phyloP scores from a whole-genome alignment of 352 stramenopile species.

The Pythium sukuiense region DNA sequence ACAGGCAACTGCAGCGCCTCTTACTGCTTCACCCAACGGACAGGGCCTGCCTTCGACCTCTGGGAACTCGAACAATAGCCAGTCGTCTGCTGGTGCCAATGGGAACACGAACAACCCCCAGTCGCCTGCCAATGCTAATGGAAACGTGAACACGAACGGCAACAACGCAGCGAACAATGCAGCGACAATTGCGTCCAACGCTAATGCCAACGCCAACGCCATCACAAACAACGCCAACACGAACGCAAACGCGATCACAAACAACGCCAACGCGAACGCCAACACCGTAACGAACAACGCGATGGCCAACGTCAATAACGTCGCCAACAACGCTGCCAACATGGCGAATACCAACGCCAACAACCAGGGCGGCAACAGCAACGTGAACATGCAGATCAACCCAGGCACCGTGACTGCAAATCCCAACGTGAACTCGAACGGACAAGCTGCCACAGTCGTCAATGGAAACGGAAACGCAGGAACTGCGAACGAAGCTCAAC shows the following conservation, averaged over 20 bases:
- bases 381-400: not conserved
- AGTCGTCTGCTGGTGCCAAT: too few species aligned
- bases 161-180: not conserved
- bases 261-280: too few species aligned
- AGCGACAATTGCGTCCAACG: too few species aligned
- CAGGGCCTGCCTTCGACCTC: too few species aligned
- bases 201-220: too few species aligned
- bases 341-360: not conserved
- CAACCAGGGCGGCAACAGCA: not conserved
- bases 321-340: not conserved
- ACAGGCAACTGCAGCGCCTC: not conserved
- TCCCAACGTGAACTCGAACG: not conserved
- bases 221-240: too few species aligned
- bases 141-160: slow-evolving; percentile 2
- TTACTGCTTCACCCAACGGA: not conserved
- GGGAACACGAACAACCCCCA: too few species aligned
- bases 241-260: too few species aligned
- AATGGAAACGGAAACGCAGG: not conserved
- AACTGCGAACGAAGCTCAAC: not conserved
- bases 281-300: slow-evolving; percentile 4
- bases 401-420: not conserved
- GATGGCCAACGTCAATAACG: not conserved
- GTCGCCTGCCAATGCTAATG: not conserved
- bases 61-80: too few species aligned
- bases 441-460: too few species aligned